A percentile compares a stretch with the other conserved stretches of the same genome.
These are phyloP conservation scores for Botrytis byssoidea DNA, from an alignment of 2,329 filamentous ascomycete species.

Conservation along the genomic window DNA sequence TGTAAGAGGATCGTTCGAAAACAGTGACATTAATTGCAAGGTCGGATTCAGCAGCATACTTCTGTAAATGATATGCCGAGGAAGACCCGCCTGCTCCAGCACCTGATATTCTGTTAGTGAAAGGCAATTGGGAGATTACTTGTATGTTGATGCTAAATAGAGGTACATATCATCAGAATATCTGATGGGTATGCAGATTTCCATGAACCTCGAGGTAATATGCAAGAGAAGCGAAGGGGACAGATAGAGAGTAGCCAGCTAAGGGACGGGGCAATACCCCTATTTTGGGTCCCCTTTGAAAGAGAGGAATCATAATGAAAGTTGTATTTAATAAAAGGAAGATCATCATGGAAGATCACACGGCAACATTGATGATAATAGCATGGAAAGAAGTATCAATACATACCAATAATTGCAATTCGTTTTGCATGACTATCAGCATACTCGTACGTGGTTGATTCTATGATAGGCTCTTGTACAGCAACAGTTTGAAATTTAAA, in stretches of 20 bases:
- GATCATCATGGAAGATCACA: not conserved
- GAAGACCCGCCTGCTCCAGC: slow-evolving; percentile 88
- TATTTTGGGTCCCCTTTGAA: not conserved
- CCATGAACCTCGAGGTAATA: not conserved
- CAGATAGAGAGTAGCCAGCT: not conserved
- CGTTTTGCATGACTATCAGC: slow-evolving; percentile 31
- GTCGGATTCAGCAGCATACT: slow-evolving; percentile 61
- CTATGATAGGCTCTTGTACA: slow-evolving; percentile 10
- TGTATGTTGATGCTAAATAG: not conserved
- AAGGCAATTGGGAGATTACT: not conserved
- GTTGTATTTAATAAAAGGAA: not conserved
- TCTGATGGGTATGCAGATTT: not conserved
- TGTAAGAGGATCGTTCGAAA: slow-evolving; percentile 73
- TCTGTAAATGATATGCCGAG: slow-evolving; percentile 75
- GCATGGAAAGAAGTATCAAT: not conserved
- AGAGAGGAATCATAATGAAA: not conserved
- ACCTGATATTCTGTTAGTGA: slow-evolving; percentile 50
- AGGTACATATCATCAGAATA: not conserved
- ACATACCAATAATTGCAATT: slow-evolving; percentile 40
- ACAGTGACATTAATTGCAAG: slow-evolving; percentile 76
- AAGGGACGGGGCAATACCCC: not conserved
- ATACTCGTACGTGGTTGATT: slow-evolving; percentile 23
- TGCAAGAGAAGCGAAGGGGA: not conserved
- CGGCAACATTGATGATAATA: not conserved
- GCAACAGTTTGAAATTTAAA: slow-evolving; percentile 26